phyloP scores from a whole-genome alignment of 2,329 filamentous ascomycete species.

The Scytalidium sp. region DNA sequence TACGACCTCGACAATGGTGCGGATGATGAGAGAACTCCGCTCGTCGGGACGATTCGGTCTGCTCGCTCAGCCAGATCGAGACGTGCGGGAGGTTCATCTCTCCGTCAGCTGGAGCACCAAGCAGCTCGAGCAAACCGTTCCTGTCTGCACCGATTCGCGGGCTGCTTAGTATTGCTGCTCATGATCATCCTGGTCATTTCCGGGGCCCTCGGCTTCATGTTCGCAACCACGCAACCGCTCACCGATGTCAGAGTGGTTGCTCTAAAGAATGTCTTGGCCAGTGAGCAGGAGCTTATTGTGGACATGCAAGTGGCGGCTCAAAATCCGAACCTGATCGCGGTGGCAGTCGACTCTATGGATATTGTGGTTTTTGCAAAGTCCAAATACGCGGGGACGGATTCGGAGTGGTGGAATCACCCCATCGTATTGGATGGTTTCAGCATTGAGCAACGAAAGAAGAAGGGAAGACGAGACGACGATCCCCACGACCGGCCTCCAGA shows the following conservation, averaged over 20 bases:
- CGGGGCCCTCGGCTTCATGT: conserved; percentile 84
- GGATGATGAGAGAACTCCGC: conserved; percentile 84
- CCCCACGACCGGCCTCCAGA: conserved; percentile 41
- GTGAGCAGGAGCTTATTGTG: conserved; percentile 92
- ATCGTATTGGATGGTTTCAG: conserved; percentile 4
- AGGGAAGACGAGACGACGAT: conserved; percentile 27
- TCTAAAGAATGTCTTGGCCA: conserved; percentile 87
- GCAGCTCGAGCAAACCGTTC: conserved; percentile 61
- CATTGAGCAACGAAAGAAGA: conserved; percentile 29
- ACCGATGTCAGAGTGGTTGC: conserved; percentile 73
- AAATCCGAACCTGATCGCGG: conserved; percentile 89
- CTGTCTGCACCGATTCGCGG: conserved; percentile 72
- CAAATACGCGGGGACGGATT: conserved; percentile 72
- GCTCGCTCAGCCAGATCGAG: conserved; percentile 55
- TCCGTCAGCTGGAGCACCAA: conserved; percentile 72
- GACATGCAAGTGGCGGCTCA: conserved; percentile 84
- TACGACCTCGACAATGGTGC: conserved; percentile 85
- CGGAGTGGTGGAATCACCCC: conserved; percentile 50
- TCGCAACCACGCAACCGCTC: conserved; percentile 87
- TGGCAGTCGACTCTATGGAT: conserved; percentile 83
- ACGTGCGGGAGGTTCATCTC: conserved; percentile 50
- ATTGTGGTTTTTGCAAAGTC: conserved; percentile 94
- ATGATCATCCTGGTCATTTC: conserved; percentile 79
- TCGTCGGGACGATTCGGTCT: conserved; percentile 64
- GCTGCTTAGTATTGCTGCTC: conserved; percentile 79